Conservation (phyloP, 768 basidiomycete genomes). For the Lactarius psammicola region DNA sequence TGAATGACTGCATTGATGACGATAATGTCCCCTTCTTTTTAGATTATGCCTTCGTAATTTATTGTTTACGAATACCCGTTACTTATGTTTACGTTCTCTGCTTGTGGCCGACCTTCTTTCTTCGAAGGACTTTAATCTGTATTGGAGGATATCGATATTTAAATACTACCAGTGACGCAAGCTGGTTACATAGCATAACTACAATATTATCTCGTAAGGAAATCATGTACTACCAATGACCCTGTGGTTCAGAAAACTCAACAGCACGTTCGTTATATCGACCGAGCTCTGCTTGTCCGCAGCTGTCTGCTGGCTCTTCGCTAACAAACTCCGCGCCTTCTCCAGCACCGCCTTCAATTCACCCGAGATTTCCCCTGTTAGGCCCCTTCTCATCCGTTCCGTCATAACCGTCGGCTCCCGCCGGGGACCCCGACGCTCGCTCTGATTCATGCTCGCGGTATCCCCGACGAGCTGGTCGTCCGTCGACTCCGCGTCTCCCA, state of each 20-base stretch:
- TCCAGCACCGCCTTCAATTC: constrained; percentile 66
- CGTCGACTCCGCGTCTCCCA: constrained; percentile 42
- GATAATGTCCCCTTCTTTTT: neutral
- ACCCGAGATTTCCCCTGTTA: constrained; percentile 76
- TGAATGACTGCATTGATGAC: constrained; percentile 13
- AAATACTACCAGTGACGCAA: neutral
- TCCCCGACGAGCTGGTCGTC: constrained; percentile 39
- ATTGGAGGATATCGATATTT: neutral
- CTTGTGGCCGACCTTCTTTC: neutral
- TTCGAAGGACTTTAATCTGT: neutral
- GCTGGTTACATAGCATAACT: neutral
- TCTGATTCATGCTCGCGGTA: constrained; percentile 25
- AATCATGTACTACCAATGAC: constrained; percentile 36
- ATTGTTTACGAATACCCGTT: neutral
- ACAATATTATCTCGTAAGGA: neutral
- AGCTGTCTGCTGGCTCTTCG: constrained; percentile 52
- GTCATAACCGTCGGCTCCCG: constrained; percentile 50
- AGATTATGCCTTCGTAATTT: neutral
- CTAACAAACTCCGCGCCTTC: constrained; percentile 62
- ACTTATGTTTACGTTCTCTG: neutral
- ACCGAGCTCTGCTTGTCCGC: constrained; percentile 41
- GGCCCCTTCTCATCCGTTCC: constrained; percentile 66
- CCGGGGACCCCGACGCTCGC: constrained; percentile 46
- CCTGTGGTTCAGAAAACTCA: constrained; percentile 63
- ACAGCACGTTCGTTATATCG: constrained; percentile 61